A percentile compares a stretch with the other conserved stretches of the same genome.
Evolutionary conservation across 352 stramenopile genomes (phyloP).

Genomic region (Pythium oligandrum): DNA sequence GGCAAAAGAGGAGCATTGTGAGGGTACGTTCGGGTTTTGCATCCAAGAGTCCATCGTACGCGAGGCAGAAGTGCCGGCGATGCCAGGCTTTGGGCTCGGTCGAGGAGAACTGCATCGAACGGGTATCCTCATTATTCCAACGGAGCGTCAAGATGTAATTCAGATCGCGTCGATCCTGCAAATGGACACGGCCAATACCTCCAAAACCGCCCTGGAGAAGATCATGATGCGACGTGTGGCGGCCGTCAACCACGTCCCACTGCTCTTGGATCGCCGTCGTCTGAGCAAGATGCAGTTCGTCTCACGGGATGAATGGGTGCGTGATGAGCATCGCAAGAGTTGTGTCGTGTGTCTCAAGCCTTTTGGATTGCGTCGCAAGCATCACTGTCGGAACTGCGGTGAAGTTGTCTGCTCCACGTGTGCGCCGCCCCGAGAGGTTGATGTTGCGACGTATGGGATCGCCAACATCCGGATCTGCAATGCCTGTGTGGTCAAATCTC

Average conservation of each 20-base stretch:
- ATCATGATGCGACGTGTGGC: slow-evolving; percentile 45
- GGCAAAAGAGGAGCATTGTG: slow-evolving; percentile 12
- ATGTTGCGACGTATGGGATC: slow-evolving; percentile 26
- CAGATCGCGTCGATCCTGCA: slow-evolving; percentile 66
- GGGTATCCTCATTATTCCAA: slow-evolving; percentile 58
- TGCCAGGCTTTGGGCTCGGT: slow-evolving; percentile 45
- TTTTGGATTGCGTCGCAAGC: slow-evolving; percentile 52
- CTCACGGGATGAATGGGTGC: slow-evolving; percentile 45
- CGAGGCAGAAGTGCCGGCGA: slow-evolving; percentile 48
- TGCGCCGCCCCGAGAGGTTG: slow-evolving; percentile 47
- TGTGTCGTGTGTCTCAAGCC: slow-evolving; percentile 65
- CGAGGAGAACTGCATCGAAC: slow-evolving; percentile 57
- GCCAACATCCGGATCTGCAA: slow-evolving; percentile 57
- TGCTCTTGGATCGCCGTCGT: slow-evolving; percentile 51
- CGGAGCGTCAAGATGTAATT: slow-evolving; percentile 48
- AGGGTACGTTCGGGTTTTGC: slow-evolving; percentile 50
- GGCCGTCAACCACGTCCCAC: slow-evolving; percentile 36
- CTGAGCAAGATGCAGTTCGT: slow-evolving; percentile 58
- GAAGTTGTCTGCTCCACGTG: slow-evolving; percentile 73
- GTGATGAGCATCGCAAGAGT: slow-evolving; percentile 42
- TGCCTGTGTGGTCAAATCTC: slow-evolving; percentile 51
- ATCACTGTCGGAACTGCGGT: slow-evolving; percentile 70
- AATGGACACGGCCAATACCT: slow-evolving; percentile 24
- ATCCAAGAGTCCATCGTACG: slow-evolving; percentile 64
- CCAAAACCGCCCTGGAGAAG: slow-evolving; percentile 36